Base-by-base conservation (phyloP, 176 grass and related monocot species). In the Tuctoria greenei region DNA sequence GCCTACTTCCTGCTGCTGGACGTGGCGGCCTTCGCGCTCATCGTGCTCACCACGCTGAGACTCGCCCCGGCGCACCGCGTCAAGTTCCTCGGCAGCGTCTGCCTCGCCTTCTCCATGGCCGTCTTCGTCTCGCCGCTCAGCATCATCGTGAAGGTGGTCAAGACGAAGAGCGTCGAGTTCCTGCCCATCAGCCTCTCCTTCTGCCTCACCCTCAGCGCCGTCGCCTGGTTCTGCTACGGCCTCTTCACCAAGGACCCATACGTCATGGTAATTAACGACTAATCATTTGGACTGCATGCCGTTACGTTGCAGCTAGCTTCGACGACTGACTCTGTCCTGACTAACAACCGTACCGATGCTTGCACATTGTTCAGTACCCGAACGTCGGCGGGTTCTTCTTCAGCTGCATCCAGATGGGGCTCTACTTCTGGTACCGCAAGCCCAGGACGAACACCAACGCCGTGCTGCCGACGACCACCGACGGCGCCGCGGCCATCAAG, bases 121-220 rank as follows among this genome's bases (percentile, higher is more conserved):
- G 95, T 99, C 77, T 99, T 99, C 72, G 92, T 80, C 56, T 89
- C 95, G 34, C 95, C 95, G 5, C 81, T 99, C 70, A 90, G 86
- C 89, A 86, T 99, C 89, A 99, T 99, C 67, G 93, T 97, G 49
- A 90, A 89, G 82, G 94, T 97, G 14, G 81, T 91, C 18, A 82
- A 79, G 57, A 97, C 88, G 6, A 93, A 81, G 86, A 93, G 91
- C 63, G 91, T 93, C 0, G 94, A 97, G 88, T 97, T 85, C 94
- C 70, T 97, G 78, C 94, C 94, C n/a, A 78, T 91, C 49, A 49
- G 64, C 54, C 94, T 97, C 15, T 97, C 94, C 73, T 47, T 69
- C 66, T 95, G 82, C 80, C 92, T 95, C 86, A 86, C 89, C 16
- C 52, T 86, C 50, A 95, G 92, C 47, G 88, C 92, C 24, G 69